Conservation (phyloP, 2,329 filamentous ascomycete species). For the Orbilia brochopaga region DNA sequence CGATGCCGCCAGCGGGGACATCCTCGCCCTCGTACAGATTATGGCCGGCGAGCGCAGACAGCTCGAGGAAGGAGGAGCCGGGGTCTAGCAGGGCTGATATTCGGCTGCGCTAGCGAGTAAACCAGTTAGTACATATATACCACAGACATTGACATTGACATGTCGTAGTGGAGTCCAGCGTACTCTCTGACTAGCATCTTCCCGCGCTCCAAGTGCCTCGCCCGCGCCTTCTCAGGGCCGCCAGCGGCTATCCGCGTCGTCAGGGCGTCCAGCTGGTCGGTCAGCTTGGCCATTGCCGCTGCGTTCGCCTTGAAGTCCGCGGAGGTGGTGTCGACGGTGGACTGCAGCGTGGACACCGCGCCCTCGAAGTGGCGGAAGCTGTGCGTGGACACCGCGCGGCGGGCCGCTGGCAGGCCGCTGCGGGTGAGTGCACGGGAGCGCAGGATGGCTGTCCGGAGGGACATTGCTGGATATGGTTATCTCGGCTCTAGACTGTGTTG, state of each 20-base stretch:
- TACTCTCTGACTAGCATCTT: constrained; percentile 92
- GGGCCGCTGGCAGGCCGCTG: neutral
- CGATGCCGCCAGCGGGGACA: constrained; percentile 86
- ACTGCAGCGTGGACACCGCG: constrained; percentile 80
- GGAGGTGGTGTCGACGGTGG: constrained; percentile 75
- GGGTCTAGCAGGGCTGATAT: constrained; percentile 86
- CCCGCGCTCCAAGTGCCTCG: constrained; percentile 83
- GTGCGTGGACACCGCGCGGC: constrained; percentile 71
- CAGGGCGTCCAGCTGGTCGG: constrained; percentile 71
- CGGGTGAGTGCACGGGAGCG: neutral
- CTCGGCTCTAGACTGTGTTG: neutral
- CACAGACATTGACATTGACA: no score
- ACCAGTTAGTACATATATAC: constrained; percentile 44
- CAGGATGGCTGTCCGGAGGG: constrained; percentile 28
- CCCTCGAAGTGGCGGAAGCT: constrained; percentile 80
- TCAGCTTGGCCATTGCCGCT: constrained; percentile 75
- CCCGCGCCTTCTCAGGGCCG: constrained; percentile 78
- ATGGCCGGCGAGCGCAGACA: constrained; percentile 89
- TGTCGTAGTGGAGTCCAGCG: no score
- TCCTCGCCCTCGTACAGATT: constrained; percentile 85
- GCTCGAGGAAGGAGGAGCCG: constrained; percentile 86
- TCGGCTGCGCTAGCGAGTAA: constrained; percentile 60
- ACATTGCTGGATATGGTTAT: neutral
- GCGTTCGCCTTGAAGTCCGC: constrained; percentile 82
- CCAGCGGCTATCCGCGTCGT: constrained; percentile 75